A percentile compares a stretch with the other conserved stretches of the same genome.
phyloP scores from a whole-genome alignment of 2,329 filamentous ascomycete genomes.

The Bipolaris bicolor region DNA sequence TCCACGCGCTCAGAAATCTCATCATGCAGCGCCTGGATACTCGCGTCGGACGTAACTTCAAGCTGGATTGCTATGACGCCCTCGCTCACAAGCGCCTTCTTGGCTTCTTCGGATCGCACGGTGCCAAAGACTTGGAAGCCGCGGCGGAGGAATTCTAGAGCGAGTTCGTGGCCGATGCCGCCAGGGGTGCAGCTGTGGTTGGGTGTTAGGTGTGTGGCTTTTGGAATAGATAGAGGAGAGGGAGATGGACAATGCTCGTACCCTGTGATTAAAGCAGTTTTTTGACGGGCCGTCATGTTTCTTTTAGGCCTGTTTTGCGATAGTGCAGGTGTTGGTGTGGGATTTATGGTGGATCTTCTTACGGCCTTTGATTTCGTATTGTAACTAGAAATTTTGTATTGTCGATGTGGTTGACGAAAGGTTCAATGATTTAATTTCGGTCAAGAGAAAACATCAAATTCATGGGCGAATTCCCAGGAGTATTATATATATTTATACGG shows the following conservation, averaged over 20 bases:
- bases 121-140: not conserved
- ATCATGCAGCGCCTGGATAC: not conserved
- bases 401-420: not conserved
- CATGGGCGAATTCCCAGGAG: not conserved
- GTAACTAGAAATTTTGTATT: not conserved
- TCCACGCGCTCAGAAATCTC: not conserved
- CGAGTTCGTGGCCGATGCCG: constrained; percentile 2
- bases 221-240: not conserved
- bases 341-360: not conserved
- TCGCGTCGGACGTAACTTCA: not conserved
- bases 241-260: not conserved
- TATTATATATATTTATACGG: not conserved
- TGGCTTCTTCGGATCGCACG: not conserved
- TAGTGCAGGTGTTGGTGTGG: not conserved
- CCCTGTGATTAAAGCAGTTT: not conserved
- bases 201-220: not conserved
- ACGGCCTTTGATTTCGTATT: not conserved
- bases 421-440: not conserved
- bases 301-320: not conserved
- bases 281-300: not conserved
- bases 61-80: not conserved
- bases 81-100: not conserved
- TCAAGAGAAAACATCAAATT: not conserved
- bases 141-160: not conserved
- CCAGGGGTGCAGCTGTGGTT: not conserved